A percentile compares a stretch with the other conserved stretches of the same genome.
Evolutionary conservation across 108 stramenopile species (phyloP).

Genomic region (Cyclotella cryptica): DNA sequence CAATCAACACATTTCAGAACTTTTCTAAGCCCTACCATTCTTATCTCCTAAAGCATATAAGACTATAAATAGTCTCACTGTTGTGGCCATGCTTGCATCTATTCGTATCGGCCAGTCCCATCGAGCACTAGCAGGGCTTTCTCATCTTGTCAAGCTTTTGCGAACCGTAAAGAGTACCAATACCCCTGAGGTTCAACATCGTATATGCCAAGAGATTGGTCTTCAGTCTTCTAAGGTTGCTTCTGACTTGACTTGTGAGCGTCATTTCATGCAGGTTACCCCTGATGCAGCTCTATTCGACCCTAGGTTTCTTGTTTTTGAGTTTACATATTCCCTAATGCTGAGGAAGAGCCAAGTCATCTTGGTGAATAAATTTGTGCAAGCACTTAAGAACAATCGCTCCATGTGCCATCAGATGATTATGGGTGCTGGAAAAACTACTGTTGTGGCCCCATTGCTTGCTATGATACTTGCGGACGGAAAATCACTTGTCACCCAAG

Average conservation of each 20-base stretch:
- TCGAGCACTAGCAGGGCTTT: slow-evolving; percentile 75
- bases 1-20: not conserved
- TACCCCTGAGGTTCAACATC: slow-evolving; percentile 51
- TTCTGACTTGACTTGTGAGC: slow-evolving; percentile 78
- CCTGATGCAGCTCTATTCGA: slow-evolving; percentile 88
- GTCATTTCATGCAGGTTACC: slow-evolving; percentile 87
- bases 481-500: slow-evolving; percentile 94
- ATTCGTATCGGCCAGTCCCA: slow-evolving; percentile 91
- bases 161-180: slow-evolving; percentile 68
- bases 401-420: slow-evolving; percentile 99
- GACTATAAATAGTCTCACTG: slow-evolving; percentile 87
- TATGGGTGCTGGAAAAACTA: slow-evolving; percentile 99
- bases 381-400: slow-evolving; percentile 65
- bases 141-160: slow-evolving; percentile 71
- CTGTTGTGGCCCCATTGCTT: slow-evolving; percentile 98
- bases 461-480: slow-evolving; percentile 98
- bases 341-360: slow-evolving; percentile 96
- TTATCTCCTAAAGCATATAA: slow-evolving; percentile 60
- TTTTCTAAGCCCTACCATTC: not conserved
- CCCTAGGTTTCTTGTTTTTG: slow-evolving; percentile 97
- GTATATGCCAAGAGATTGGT: slow-evolving; percentile 82
- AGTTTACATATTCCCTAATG: slow-evolving; percentile 95
- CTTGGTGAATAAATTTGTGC: slow-evolving; percentile 94
- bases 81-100: slow-evolving; percentile 91
- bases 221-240: slow-evolving; percentile 87